phyloP scores from a whole-genome alignment of 2,329 filamentous ascomycete genomes.

The Zasmidium angulare region DNA sequence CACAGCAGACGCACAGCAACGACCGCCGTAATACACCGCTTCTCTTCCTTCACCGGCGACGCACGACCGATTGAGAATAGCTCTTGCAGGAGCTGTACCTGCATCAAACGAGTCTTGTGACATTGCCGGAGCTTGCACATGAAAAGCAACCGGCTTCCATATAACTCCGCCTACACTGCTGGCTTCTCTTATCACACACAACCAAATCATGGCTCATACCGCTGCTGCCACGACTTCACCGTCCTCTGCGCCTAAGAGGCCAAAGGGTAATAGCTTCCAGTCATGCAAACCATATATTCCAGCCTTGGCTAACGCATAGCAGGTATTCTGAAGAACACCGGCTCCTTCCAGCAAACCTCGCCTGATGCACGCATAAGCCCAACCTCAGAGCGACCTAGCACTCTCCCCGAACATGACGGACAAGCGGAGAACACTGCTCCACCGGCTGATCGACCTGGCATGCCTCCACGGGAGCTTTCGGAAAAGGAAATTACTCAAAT shows the following conservation, averaged over 20 bases:
- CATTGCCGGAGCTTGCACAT: background rate
- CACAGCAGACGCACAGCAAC: background rate
- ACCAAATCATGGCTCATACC: slow-evolving; percentile 31
- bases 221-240: slow-evolving; percentile 28
- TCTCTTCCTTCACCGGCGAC: background rate
- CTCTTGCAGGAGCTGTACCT: background rate
- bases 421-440: slow-evolving; percentile 24
- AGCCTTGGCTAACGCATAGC: slow-evolving; percentile 11
- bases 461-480: slow-evolving; percentile 54
- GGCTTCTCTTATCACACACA: background rate
- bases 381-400: slow-evolving; percentile 37
- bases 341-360: slow-evolving; percentile 61
- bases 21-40: background rate
- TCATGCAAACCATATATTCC: background rate
- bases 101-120: background rate
- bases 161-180: slow-evolving; percentile 1
- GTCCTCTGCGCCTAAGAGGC: slow-evolving; percentile 40
- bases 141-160: background rate
- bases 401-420: slow-evolving; percentile 27
- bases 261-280: slow-evolving; percentile 37
- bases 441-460: slow-evolving; percentile 39
- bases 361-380: slow-evolving; percentile 47
- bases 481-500: slow-evolving; percentile 89
- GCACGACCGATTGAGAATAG: background rate
- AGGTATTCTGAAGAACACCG: slow-evolving; percentile 94